Base-by-base conservation (phyloP, 345 rosid species). In the Syzygium aromaticum region DNA sequence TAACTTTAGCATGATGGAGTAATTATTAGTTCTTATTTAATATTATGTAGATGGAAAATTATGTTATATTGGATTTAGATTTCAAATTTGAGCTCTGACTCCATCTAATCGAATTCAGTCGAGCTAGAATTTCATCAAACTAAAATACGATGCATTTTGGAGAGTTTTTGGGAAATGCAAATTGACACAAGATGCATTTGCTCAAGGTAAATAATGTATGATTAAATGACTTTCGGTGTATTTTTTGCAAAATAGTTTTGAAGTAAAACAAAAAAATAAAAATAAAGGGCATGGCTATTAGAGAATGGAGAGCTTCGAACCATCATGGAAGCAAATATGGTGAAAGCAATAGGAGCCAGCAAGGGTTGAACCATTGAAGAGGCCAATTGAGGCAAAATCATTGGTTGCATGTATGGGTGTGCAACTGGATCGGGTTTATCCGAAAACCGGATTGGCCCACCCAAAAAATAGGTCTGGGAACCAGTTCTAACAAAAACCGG, bases 281-380 rank as follows among this genome's bases (percentile, higher is more conserved):
- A 16, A 17, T 3, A 17, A 64, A 30, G 0, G 7, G 1, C 13
- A 4, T 73, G 3, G 0, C 2, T 17, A 1, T 8, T 7, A 19
- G 8, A 54, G 57, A 54, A 54, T 21, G 57, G 57, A 54, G 11
- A 54, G n/a, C 61, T 22, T 22, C 4, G 5, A 56, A 23, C 61
- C n/a, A 22, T 22, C 27, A 1, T 1, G 12, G 61, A 23, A 56
- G 61, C 61, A 3, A 23, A 56, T 5, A 2, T 23, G n/a, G 19
- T 10, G 61, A 56, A 56, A 56, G n/a, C 12, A 56, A 22, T 54
- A 1, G 25, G 25, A 54, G 27, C 25, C 25, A 10, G n/a, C n/a
- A 8, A 22, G 61, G 61, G 23, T 56, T 27, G 13, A 56, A 23
- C 61, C 11, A 4, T 56, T 8, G 19, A 22, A 54, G n/a, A 56